Percentiles rank a stretch among this genome's conserved stretches.
phyloP scores from a whole-genome alignment of 2,329 filamentous ascomycete species.

The Pseudogymnoascus sp. region DNA sequence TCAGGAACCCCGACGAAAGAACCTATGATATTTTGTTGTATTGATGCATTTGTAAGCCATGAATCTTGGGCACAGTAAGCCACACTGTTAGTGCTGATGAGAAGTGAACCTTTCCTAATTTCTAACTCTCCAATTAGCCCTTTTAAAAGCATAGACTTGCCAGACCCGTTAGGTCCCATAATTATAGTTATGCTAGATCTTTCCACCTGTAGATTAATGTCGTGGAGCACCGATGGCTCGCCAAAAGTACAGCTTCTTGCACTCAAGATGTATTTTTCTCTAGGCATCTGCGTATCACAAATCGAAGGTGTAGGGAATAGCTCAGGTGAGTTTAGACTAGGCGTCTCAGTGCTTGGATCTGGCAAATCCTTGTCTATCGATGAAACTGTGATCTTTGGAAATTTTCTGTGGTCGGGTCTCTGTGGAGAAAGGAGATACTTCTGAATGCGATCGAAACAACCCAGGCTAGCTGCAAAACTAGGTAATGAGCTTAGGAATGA shows the following conservation, averaged over 20 bases:
- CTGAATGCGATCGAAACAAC: conserved; percentile 9
- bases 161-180: conserved; percentile 19
- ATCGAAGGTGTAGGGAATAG: not conserved
- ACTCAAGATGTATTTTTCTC: not conserved
- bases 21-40: conserved; percentile 14
- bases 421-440: conserved; percentile 7
- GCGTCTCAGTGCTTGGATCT: not conserved
- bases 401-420: not conserved
- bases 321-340: not conserved
- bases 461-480: not conserved
- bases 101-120: conserved; percentile 10
- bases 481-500: not conserved
- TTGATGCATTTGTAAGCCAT: conserved; percentile 13
- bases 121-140: conserved; percentile 15
- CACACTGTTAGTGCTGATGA: conserved; percentile 3
- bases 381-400: not conserved
- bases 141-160: conserved; percentile 17
- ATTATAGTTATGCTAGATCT: conserved; percentile 10
- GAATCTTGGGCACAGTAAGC: conserved; percentile 15
- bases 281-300: not conserved
- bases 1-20: conserved; percentile 11
- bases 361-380: not conserved
- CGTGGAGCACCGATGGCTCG: conserved; percentile 5
- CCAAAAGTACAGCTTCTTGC: not conserved
- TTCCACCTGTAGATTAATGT: conserved; percentile 8